Base-by-base conservation (phyloP, 345 rosid species). In the Physaria fendleri region DNA sequence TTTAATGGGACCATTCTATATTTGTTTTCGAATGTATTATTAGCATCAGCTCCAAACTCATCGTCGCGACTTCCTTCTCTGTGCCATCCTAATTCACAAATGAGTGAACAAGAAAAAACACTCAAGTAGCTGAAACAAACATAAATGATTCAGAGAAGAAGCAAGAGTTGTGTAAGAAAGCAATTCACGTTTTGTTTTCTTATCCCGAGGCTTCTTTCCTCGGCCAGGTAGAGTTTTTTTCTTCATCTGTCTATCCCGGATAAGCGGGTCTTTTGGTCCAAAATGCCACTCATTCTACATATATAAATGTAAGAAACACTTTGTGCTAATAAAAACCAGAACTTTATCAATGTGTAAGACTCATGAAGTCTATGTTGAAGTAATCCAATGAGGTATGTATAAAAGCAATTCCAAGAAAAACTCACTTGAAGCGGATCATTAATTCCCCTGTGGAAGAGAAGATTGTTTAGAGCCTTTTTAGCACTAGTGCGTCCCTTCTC, bases 1-100 rank as follows among this genome's bases (percentile, higher is more conserved):
- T 62, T 71, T 83, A 16, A 89, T 54, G 2, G 84, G 86, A 71
- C 91, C 97, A 2, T 42, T 52, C 42, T 62, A 56, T 53, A 62
- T 63, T 24, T 62, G 15, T 33, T 62, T 15, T 45, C 69, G 21
- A 47, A 56, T 17, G 59, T 17, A 12, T 18, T 50, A 42, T 47
- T 58, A 38, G 32, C 52, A 46, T 62, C 63, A 39, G 35, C 15
- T 2, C 30, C 45, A 38, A 61, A 62, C 6, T 54, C 60, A 40
- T 56, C 64, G 3, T 56, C 46, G 0, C 57, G n/a, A 15, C 15
- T 48, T 20, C 64, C 69, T 56, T 70, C 59, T 63, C 69, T 62
- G 40, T 70, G 69, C 74, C 69, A 70, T 17, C 68, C 73, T 69
- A 25, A 38, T 20, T 1, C 32, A 24, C 62, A 43, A 10, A n/a